Evolutionary conservation across 2,329 filamentous ascomycete genomes (phyloP).

Genomic region (Fusarium neocosmosporiellum): DNA sequence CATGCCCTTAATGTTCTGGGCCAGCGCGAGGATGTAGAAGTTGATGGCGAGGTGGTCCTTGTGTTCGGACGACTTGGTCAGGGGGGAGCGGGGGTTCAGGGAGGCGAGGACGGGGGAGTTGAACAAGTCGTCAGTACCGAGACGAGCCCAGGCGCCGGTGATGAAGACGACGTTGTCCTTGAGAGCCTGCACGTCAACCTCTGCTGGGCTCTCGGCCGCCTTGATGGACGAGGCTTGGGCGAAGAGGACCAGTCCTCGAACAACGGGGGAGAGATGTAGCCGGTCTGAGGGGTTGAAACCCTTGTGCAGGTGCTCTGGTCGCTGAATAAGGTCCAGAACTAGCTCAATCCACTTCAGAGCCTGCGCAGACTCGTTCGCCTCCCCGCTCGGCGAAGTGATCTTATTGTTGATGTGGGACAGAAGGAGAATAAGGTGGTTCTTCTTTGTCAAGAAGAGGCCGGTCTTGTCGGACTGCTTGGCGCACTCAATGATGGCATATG

Average conservation of each 20-base stretch:
- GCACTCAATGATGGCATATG: conserved; percentile 62
- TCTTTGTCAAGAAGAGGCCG: conserved; percentile 55
- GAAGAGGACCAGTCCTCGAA: conserved; percentile 48
- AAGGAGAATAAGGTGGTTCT: conserved; percentile 51
- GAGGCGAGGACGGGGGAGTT: conserved; percentile 38
- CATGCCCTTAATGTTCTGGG: conserved; percentile 55
- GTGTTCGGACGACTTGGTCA: not conserved
- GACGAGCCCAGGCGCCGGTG: conserved; percentile 41
- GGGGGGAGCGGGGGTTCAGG: conserved; percentile 37
- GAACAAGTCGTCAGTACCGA: conserved; percentile 29
- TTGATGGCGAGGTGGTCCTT: conserved; percentile 36
- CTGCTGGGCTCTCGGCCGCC: conserved; percentile 33
- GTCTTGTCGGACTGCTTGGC: conserved; percentile 60
- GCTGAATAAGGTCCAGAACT: conserved; percentile 62
- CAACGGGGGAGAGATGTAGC: conserved; percentile 41
- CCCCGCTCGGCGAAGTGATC: conserved; percentile 48
- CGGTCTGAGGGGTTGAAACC: conserved; percentile 26
- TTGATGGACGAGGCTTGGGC: conserved; percentile 42
- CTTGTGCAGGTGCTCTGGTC: conserved; percentile 50
- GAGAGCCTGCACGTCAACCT: conserved; percentile 41
- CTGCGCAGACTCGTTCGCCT: conserved; percentile 50
- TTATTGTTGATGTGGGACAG: conserved; percentile 48
- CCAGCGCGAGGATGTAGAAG: conserved; percentile 43
- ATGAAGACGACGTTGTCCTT: conserved; percentile 46
- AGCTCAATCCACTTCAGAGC: conserved; percentile 59